Conservation (phyloP, 1,284 basidiomycete genomes). For the Cutaneotrichosporon cavernicola region DNA sequence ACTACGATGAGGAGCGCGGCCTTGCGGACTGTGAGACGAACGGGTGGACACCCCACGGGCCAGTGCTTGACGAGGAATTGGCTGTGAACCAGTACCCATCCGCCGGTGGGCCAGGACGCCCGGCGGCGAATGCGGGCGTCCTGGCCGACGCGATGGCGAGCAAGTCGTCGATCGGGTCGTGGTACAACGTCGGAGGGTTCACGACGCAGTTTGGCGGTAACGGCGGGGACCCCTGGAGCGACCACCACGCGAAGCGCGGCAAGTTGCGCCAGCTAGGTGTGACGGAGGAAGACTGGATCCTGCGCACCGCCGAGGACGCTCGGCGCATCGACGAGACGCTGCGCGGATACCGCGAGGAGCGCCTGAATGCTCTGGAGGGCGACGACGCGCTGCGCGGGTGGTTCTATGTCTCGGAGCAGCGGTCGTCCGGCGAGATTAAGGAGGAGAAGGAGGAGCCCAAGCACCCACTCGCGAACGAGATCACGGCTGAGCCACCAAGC, state of each 20-base stretch:
- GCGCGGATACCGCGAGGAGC: slow-evolving; percentile 62
- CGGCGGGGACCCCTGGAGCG: slow-evolving; percentile 79
- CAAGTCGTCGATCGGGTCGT: slow-evolving; percentile 37
- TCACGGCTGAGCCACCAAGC: slow-evolving; percentile 21
- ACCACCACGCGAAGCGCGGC: slow-evolving; percentile 63
- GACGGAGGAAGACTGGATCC: slow-evolving; percentile 86
- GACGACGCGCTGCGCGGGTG: slow-evolving; percentile 37
- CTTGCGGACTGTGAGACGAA: slow-evolving; percentile 68
- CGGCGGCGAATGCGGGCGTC: slow-evolving; percentile 24
- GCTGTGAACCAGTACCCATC: slow-evolving; percentile 33
- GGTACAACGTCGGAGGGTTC: slow-evolving; percentile 78
- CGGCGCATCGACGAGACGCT: slow-evolving; percentile 65
- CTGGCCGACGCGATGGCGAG: slow-evolving; percentile 52
- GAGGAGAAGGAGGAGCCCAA: slow-evolving; percentile 1
- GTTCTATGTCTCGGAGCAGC: slow-evolving; percentile 36
- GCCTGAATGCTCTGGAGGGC: slow-evolving; percentile 56
- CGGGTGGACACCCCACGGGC: slow-evolving; percentile 71
- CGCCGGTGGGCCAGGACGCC: slow-evolving; percentile 38
- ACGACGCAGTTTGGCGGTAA: slow-evolving; percentile 80
- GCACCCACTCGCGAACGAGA: slow-evolving; percentile 25
- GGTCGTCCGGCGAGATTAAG: slow-evolving; percentile 17
- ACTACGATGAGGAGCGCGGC: slow-evolving; percentile 87
- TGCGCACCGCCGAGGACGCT: slow-evolving; percentile 66
- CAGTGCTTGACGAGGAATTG: slow-evolving; percentile 71
- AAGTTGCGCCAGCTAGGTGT: slow-evolving; percentile 62